phyloP scores from a whole-genome alignment of 768 basidiomycete genomes.

The Kwoniella europaea region DNA sequence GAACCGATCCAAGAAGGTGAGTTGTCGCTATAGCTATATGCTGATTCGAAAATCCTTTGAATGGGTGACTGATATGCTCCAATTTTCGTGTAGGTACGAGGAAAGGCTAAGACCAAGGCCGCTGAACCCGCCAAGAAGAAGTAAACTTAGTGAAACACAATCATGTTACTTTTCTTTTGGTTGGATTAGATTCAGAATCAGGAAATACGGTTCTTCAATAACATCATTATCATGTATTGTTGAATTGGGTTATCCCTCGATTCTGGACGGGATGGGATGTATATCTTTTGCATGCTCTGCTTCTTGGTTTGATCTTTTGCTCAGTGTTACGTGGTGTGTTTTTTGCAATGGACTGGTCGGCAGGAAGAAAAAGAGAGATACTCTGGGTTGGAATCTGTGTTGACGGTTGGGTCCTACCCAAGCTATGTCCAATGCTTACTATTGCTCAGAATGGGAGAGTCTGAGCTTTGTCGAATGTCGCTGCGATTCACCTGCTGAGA shows the following conservation, averaged over 20 bases:
- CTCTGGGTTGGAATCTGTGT: too few relatives aligned
- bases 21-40: constrained; percentile 23
- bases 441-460: too few relatives aligned
- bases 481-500: too few relatives aligned
- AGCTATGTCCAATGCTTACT: too few relatives aligned
- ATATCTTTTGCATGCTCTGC: constrained; percentile 8
- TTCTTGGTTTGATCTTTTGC: too few relatives aligned
- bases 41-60: not conserved
- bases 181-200: not conserved
- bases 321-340: too few relatives aligned
- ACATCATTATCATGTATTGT: too few relatives aligned
- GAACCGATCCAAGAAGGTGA: constrained; percentile 99
- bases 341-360: too few relatives aligned
- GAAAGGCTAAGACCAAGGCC: constrained; percentile 94
- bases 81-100: constrained; percentile 70
- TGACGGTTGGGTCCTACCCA: too few relatives aligned
- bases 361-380: too few relatives aligned
- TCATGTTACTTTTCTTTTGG: constrained; percentile 4
- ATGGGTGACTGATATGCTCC: not conserved
- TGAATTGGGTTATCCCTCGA: not conserved
- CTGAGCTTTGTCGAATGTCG: too few relatives aligned
- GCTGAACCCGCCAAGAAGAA: constrained; percentile 59
- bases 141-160: constrained; percentile 40
- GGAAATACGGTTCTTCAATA: not conserved
- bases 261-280: not conserved